Percentiles rank a stretch among this genome's conserved stretches.
phyloP scores from a whole-genome alignment of 441 rosid species.

The Aleurites moluccanus region DNA sequence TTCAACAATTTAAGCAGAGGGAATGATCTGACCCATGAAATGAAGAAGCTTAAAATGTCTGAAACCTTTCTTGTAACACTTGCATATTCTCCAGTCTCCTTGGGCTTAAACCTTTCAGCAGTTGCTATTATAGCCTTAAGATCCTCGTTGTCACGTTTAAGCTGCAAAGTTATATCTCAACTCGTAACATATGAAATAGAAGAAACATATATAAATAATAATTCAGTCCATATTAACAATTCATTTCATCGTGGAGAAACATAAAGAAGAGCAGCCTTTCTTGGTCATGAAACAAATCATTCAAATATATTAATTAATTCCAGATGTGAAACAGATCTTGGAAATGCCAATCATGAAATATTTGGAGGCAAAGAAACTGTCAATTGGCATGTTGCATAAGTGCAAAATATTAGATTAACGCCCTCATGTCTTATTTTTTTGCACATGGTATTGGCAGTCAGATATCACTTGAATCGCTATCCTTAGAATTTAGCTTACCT shows the following conservation, averaged over 20 bases:
- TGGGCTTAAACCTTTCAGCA: slow-evolving; percentile 23
- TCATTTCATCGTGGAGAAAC: not conserved
- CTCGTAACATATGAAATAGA: not conserved
- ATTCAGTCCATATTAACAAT: not conserved
- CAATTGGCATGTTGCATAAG: not conserved
- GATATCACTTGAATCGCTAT: not conserved
- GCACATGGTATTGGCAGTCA: not conserved
- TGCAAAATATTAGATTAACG: not conserved
- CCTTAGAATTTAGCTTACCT: slow-evolving; percentile 40
- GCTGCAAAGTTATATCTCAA: slow-evolving; percentile 35
- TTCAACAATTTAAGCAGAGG: slow-evolving; percentile 16
- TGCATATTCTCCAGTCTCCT: slow-evolving; percentile 16
- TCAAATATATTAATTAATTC: not conserved
- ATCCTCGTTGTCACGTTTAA: slow-evolving; percentile 45
- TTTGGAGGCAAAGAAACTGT: not conserved
- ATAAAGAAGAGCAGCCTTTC: not conserved
- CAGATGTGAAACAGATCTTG: not conserved
- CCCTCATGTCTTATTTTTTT: not conserved
- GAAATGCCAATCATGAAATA: not conserved
- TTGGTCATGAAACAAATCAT: not conserved
- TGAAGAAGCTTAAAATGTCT: slow-evolving; percentile 31
- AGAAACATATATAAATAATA: not conserved
- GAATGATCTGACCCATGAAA: slow-evolving; percentile 30
- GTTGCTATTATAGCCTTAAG: slow-evolving; percentile 41
- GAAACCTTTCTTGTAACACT: slow-evolving; percentile 33